Conservation (phyloP, 306 rosid genomes). For the Boehmeria nivea region DNA sequence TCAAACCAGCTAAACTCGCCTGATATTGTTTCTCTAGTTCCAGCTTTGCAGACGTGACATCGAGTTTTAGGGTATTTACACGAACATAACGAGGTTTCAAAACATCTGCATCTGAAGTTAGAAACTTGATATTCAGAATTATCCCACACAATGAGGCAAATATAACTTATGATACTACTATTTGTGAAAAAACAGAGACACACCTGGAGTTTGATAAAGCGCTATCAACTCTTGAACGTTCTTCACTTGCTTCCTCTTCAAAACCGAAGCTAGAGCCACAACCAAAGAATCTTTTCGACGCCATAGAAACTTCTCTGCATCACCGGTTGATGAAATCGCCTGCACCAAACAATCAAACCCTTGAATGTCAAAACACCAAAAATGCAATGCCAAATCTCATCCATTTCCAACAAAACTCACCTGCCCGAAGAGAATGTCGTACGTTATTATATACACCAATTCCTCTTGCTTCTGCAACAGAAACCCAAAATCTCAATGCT, state of each 20-base stretch:
- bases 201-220: conserved; percentile 52
- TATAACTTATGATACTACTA: too few relatives aligned
- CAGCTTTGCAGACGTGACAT: conserved; percentile 54
- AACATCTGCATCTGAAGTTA: conserved; percentile 45
- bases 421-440: conserved; percentile 89
- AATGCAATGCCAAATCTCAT: neutral
- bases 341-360: conserved; percentile 11
- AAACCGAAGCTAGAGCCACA: conserved; percentile 41
- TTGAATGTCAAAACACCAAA: neutral
- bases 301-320: conserved; percentile 71
- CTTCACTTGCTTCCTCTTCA: conserved; percentile 50
- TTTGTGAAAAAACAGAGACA: too few relatives aligned
- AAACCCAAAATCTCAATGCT: neutral
- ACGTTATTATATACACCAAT: conserved; percentile 59
- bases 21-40: conserved; percentile 49
- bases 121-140: neutral
- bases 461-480: conserved; percentile 67
- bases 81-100: conserved; percentile 76
- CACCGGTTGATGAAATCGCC: conserved; percentile 58
- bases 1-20: conserved; percentile 30
- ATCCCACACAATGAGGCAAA: neutral
- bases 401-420: conserved; percentile 24
- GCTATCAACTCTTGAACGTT: conserved; percentile 54
- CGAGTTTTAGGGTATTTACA: conserved; percentile 78
- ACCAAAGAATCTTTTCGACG: conserved; percentile 48